Conservation (phyloP, 106 monocot genomes). For the Cymbidium sinense region DNA sequence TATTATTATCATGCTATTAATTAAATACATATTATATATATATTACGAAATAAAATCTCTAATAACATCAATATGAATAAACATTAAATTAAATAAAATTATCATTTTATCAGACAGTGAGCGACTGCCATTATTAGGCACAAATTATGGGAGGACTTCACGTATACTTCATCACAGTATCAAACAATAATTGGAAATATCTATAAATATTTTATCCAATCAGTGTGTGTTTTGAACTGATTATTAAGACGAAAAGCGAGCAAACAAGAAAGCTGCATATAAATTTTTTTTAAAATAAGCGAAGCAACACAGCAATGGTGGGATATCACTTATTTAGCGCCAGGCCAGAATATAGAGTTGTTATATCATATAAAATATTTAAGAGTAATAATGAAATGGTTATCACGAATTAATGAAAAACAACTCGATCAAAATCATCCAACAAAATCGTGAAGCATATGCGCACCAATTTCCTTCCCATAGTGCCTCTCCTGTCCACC, state of each 20-base stretch:
- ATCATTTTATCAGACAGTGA: too few relatives aligned
- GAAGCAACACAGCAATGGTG: too few relatives aligned
- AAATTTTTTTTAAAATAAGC: too few relatives aligned
- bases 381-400: background rate
- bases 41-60: too few relatives aligned
- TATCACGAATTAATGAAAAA: background rate
- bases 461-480: constrained; percentile 40
- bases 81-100: too few relatives aligned
- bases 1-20: too few relatives aligned
- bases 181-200: background rate
- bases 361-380: background rate
- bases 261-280: background rate
- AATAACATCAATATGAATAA: too few relatives aligned
- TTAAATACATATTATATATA: too few relatives aligned
- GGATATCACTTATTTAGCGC: too few relatives aligned
- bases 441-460: constrained; percentile 56
- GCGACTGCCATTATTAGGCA: too few relatives aligned
- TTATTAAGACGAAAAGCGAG: background rate
- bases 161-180: background rate
- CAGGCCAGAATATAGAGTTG: too few relatives aligned
- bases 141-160: too few relatives aligned
- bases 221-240: background rate
- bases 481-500: constrained; percentile 34
- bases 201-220: background rate
- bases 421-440: constrained; percentile 15